Conservation (phyloP, 2,329 filamentous ascomycete species). For the Zymoseptoria crescenta region DNA sequence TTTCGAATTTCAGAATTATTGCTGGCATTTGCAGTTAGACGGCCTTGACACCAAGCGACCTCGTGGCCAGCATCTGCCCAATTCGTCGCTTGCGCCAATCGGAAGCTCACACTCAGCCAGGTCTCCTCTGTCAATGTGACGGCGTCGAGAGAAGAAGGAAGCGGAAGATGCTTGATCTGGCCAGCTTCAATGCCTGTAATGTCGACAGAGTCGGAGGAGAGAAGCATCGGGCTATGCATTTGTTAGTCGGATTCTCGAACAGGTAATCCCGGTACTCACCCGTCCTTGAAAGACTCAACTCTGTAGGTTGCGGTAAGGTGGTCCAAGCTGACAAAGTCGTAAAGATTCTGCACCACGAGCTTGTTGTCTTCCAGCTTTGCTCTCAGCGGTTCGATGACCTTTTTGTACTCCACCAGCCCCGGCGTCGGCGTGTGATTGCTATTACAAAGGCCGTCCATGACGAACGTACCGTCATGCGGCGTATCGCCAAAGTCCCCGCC, state of each 20-base stretch:
- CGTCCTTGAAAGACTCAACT: conserved; percentile 1
- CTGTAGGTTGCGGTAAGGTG: conserved; percentile 10
- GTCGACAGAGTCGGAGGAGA: conserved; percentile 2
- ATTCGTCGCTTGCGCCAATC: conserved; percentile 34
- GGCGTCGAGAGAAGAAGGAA: neutral
- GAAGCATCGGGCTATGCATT: neutral
- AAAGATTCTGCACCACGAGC: conserved; percentile 29
- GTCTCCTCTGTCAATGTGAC: conserved; percentile 30
- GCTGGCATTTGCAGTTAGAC: conserved; percentile 2
- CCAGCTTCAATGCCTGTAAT: conserved; percentile 3
- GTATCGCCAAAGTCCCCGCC: conserved; percentile 28
- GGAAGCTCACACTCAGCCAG: conserved; percentile 42
- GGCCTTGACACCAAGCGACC: conserved; percentile 18
- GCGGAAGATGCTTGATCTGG: neutral
- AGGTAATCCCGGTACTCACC: neutral
- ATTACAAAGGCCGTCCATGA: conserved; percentile 36
- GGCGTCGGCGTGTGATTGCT: conserved; percentile 34
- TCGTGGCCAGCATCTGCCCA: conserved; percentile 35
- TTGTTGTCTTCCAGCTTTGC: conserved; percentile 26
- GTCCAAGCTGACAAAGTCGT: conserved; percentile 23
- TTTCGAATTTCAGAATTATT: neutral
- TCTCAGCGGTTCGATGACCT: conserved; percentile 32
- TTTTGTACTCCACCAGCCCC: conserved; percentile 34
- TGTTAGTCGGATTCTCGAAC: neutral
- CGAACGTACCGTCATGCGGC: conserved; percentile 32